Conservation (phyloP, 2,329 filamentous ascomycete species). For the Chrysosporium keratinophilum region DNA sequence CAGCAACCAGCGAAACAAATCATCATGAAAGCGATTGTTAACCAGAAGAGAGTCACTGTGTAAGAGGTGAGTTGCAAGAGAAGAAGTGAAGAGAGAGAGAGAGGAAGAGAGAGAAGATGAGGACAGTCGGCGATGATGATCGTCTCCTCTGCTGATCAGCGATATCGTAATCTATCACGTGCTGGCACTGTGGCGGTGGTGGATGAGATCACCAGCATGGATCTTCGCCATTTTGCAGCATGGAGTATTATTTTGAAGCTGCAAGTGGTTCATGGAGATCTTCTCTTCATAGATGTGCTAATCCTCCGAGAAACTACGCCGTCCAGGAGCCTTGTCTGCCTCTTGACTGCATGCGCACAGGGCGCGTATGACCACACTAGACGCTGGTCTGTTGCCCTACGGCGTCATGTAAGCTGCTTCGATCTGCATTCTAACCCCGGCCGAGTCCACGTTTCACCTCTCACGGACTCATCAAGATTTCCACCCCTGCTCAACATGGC, state of each 20-base stretch:
- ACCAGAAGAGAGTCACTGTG: background rate
- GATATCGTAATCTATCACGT: constrained; percentile 7
- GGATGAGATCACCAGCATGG: constrained; percentile 8
- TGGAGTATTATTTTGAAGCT: background rate
- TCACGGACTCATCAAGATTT: constrained; percentile 2
- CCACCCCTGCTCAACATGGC: constrained; percentile 1
- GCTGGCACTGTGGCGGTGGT: constrained; percentile 3
- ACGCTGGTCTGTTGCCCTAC: constrained; percentile 2
- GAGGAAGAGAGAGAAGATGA: background rate
- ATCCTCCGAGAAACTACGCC: background rate
- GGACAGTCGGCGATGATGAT: background rate
- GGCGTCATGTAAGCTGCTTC: background rate
- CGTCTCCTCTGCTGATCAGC: background rate
- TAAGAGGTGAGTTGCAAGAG: background rate
- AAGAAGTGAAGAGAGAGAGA: background rate
- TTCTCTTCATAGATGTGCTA: background rate
- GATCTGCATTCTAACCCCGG: constrained; percentile 6
- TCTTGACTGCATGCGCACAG: background rate
- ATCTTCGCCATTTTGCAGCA: background rate
- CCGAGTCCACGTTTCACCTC: constrained; percentile 10
- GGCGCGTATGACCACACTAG: background rate
- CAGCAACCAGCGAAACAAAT: background rate
- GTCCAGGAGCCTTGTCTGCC: background rate
- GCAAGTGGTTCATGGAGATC: background rate
- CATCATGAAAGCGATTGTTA: background rate